phyloP scores from a whole-genome alignment of 768 basidiomycete species.

The Tubosaeta brunneosetosa region DNA sequence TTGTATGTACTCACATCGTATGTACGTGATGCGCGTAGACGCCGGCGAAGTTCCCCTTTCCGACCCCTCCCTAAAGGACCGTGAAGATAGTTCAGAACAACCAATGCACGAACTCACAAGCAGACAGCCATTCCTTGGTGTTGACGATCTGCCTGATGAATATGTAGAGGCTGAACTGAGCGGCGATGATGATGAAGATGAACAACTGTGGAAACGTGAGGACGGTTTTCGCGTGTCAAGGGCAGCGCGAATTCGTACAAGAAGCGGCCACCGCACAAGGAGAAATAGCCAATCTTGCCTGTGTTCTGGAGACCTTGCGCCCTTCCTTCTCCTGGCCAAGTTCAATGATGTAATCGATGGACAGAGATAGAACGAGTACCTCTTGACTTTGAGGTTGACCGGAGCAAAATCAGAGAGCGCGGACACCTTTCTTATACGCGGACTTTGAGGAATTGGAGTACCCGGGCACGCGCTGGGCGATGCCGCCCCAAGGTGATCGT shows the following conservation, averaged over 20 bases:
- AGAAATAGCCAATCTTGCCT: constrained; percentile 73
- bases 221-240: not conserved
- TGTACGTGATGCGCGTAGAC: constrained; percentile 65
- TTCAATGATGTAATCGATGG: constrained; percentile 1
- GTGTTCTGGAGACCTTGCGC: constrained; percentile 33
- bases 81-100: not conserved
- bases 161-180: constrained; percentile 84
- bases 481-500: constrained; percentile 16
- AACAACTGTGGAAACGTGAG: constrained; percentile 49
- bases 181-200: constrained; percentile 78
- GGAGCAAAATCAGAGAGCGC: constrained; percentile 89
- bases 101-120: constrained; percentile 52
- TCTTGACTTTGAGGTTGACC: constrained; percentile 77
- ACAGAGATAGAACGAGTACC: constrained; percentile 37
- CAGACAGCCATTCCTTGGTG: constrained; percentile 87
- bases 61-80: constrained; percentile 67
- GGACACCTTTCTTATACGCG: constrained; percentile 72
- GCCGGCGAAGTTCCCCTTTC: constrained; percentile 72
- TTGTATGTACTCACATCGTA: constrained; percentile 53
- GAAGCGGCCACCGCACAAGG: constrained; percentile 79
- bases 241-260: constrained; percentile 44
- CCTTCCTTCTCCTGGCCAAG: constrained; percentile 34
- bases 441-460: constrained; percentile 26
- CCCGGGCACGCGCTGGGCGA: constrained; percentile 23
- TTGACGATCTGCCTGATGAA: constrained; percentile 90